Evolutionary conservation across 2,329 filamentous ascomycete genomes (phyloP).

Genomic region (Diaporthe australafricana): DNA sequence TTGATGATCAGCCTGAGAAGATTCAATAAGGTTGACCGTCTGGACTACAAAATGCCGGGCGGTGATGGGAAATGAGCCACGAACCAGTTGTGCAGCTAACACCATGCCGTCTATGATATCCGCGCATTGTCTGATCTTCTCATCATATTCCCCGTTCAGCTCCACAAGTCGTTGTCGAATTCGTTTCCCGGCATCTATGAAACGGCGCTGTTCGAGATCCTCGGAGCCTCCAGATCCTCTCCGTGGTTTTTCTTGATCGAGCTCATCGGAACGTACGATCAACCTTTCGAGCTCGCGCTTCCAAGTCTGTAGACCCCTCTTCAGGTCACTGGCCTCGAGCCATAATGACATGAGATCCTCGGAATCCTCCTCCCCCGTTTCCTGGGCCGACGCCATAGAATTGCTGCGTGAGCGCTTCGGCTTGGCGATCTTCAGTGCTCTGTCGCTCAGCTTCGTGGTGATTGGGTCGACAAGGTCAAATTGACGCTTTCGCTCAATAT

Average conservation of each 20-base stretch:
- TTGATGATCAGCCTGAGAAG: not conserved
- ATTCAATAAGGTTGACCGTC: too few species aligned
- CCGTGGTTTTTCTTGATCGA: not conserved
- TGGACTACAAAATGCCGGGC: not conserved
- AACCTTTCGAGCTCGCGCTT: slow-evolving; percentile 40
- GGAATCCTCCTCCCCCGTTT: not conserved
- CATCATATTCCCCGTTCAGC: slow-evolving; percentile 37
- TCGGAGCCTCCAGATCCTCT: not conserved
- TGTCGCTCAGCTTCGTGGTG: not conserved
- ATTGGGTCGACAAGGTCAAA: not conserved
- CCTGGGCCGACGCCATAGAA: not conserved
- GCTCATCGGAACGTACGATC: slow-evolving; percentile 35
- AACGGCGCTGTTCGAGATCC: not conserved
- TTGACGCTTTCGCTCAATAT: slow-evolving; percentile 31
- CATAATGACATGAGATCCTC: slow-evolving; percentile 37
- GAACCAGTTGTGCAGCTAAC: slow-evolving; percentile 37
- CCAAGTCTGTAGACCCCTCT: slow-evolving; percentile 39
- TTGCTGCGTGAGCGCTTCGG: not conserved
- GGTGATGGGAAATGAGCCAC: not conserved
- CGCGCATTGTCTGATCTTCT: slow-evolving; percentile 35
- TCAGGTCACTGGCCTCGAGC: slow-evolving; percentile 39
- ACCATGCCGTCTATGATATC: slow-evolving; percentile 38
- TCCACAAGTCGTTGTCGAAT: slow-evolving; percentile 33
- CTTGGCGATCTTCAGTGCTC: not conserved
- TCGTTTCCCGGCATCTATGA: slow-evolving; percentile 17